phyloP scores from a whole-genome alignment of 441 rosid species.

The Jatropha podagrica region DNA sequence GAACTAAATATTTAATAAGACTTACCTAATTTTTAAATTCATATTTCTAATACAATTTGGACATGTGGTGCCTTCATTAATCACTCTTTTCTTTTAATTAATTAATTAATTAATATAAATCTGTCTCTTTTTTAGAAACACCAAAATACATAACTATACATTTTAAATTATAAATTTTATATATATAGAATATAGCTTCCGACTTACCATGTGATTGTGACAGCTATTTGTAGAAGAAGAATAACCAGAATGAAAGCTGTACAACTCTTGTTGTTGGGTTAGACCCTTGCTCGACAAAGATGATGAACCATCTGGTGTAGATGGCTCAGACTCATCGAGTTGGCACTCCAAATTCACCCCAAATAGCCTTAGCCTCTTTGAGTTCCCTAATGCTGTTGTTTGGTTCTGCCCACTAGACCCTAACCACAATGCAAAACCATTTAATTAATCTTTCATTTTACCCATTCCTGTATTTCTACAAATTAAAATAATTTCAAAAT shows the following conservation, averaged over 20 bases:
- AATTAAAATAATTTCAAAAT: no score
- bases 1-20: no score
- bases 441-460: no score
- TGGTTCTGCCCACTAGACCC: slow-evolving; percentile 34
- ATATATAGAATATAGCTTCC: not conserved
- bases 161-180: not conserved
- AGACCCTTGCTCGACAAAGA: slow-evolving; percentile 38
- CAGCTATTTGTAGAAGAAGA: slow-evolving; percentile 34
- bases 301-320: slow-evolving; percentile 60
- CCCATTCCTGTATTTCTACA: no score
- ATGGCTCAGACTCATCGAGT: slow-evolving; percentile 55
- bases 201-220: slow-evolving; percentile 48
- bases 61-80: slow-evolving; percentile 28
- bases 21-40: not conserved
- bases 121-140: slow-evolving; percentile 45
- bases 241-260: slow-evolving; percentile 17
- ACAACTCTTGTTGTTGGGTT: slow-evolving; percentile 26
- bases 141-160: slow-evolving; percentile 1
- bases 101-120: slow-evolving; percentile 7
- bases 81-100: not conserved
- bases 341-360: slow-evolving; percentile 93
- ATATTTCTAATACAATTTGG: slow-evolving; percentile 21
- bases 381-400: slow-evolving; percentile 42
- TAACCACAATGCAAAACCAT: not conserved
- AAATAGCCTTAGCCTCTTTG: slow-evolving; percentile 74